These are phyloP conservation scores for Penicillium carneum DNA, from an alignment of 2,329 filamentous ascomycete genomes.

Conservation along the genomic window DNA sequence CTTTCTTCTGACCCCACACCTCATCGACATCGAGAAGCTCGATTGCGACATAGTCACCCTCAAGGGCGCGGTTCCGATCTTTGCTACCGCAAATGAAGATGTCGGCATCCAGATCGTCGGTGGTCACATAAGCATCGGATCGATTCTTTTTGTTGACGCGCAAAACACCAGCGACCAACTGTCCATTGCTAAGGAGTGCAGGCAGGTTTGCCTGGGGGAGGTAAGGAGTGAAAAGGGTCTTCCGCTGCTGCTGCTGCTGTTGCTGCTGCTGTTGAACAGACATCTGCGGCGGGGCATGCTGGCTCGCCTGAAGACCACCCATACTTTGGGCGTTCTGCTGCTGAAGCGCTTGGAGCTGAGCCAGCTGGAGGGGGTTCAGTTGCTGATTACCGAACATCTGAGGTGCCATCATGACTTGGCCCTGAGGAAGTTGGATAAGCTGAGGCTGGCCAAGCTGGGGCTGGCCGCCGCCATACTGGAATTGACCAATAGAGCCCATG, in stretches of 20 bases:
- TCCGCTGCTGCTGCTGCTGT: conserved; percentile 85
- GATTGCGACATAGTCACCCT: conserved; percentile 93
- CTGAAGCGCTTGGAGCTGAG: conserved; percentile 90
- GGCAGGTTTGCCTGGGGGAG: conserved; percentile 92
- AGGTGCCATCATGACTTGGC: conserved; percentile 82
- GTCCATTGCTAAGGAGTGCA: conserved; percentile 85
- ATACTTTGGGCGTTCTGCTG: conserved; percentile 80
- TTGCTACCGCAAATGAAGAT: conserved; percentile 99
- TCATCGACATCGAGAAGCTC: conserved; percentile 97
- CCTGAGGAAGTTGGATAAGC: conserved; percentile 81
- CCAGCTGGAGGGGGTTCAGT: conserved; percentile 84
- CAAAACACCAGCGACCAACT: conserved; percentile 93
- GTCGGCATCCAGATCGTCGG: conserved; percentile 91
- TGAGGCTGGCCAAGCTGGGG: conserved; percentile 71
- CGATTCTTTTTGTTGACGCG: conserved; percentile 99
- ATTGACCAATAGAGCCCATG: conserved; percentile 80
- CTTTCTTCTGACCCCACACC: conserved; percentile 97
- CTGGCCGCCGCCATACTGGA: conserved; percentile 72
- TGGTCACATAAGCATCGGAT: conserved; percentile 96
- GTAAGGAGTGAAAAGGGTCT: conserved; percentile 98
- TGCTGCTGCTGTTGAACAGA: conserved; percentile 65
- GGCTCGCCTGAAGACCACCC: conserved; percentile 70
- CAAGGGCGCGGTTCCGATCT: conserved; percentile 93
- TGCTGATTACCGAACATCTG: conserved; percentile 86
- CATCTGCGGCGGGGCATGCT: conserved; percentile 73